Evolutionary conservation across 2,329 filamentous ascomycete species (phyloP).

Genomic region (Sclerotinia nivalis): DNA sequence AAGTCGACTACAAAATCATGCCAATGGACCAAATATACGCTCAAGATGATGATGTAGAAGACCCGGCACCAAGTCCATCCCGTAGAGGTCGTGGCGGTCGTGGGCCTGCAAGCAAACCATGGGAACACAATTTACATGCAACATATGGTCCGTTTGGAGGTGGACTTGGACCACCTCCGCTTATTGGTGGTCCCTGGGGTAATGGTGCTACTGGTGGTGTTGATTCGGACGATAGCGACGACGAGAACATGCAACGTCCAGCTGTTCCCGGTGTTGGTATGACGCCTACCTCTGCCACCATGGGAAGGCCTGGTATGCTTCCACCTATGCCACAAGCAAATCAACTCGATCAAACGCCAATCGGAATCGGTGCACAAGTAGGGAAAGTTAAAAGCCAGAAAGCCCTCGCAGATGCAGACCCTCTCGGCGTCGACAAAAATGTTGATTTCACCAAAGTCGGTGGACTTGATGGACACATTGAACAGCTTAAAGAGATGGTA

Average conservation of each 20-base stretch:
- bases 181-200: constrained; percentile 67
- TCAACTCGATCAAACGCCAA: constrained; percentile 55
- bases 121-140: constrained; percentile 83
- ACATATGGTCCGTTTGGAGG: constrained; percentile 93
- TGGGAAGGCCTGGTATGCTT: constrained; percentile 50
- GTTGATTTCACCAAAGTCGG: constrained; percentile 95
- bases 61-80: constrained; percentile 66
- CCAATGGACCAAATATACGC: constrained; percentile 70
- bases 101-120: constrained; percentile 47
- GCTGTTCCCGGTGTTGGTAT: constrained; percentile 64
- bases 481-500: constrained; percentile 98
- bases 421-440: constrained; percentile 86
- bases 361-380: constrained; percentile 75
- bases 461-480: constrained; percentile 88
- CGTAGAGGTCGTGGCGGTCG: constrained; percentile 64
- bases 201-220: constrained; percentile 73
- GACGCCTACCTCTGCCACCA: constrained; percentile 56
- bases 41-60: constrained; percentile 73
- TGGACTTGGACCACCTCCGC: constrained; percentile 60
- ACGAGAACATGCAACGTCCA: constrained; percentile 72
- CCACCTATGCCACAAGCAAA: constrained; percentile 54
- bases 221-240: constrained; percentile 96
- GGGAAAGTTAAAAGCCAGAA: constrained; percentile 94
- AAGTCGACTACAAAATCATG: constrained; percentile 84
- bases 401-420: constrained; percentile 88